These are phyloP conservation scores for Amylocystis lapponica DNA, from an alignment of 768 basidiomycete genomes.

Conservation along the genomic window DNA sequence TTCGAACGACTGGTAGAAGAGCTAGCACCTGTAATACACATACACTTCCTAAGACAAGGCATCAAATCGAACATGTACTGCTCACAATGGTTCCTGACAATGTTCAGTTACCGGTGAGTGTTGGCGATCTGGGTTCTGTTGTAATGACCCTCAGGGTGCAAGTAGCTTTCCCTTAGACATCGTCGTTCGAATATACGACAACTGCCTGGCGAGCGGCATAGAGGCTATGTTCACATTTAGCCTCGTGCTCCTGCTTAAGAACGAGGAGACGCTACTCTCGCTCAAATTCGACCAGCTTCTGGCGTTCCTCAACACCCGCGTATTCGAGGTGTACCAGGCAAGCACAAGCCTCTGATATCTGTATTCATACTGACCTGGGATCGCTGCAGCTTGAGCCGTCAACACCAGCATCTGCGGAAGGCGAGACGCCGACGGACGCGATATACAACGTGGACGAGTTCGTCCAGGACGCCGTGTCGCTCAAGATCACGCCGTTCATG, in stretches of 20 bases:
- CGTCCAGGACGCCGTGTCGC: slow-evolving; percentile 78
- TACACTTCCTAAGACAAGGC: slow-evolving; percentile 91
- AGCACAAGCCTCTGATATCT: neutral
- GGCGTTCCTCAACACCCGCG: slow-evolving; percentile 68
- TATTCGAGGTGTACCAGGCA: slow-evolving; percentile 83
- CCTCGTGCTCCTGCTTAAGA: slow-evolving; percentile 78
- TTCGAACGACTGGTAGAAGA: slow-evolving; percentile 96
- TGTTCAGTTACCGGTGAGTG: slow-evolving; percentile 88
- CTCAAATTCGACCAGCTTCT: slow-evolving; percentile 93
- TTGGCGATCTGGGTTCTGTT: neutral
- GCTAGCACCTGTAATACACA: slow-evolving; percentile 82
- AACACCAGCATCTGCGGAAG: slow-evolving; percentile 2
- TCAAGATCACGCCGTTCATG: slow-evolving; percentile 94
- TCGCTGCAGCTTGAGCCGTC: neutral
- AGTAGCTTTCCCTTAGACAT: slow-evolving; percentile 87
- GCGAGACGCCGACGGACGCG: slow-evolving; percentile 11
- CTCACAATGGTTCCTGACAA: slow-evolving; percentile 96
- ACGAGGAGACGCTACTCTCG: slow-evolving; percentile 70
- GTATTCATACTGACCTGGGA: neutral
- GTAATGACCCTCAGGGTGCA: neutral
- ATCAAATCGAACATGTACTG: slow-evolving; percentile 98
- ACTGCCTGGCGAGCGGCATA: slow-evolving; percentile 92
- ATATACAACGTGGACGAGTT: slow-evolving; percentile 74
- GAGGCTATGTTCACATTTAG: slow-evolving; percentile 97
- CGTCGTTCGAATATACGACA: slow-evolving; percentile 95